These are phyloP conservation scores for Phytopythium kandeliae DNA, from an alignment of 352 stramenopile species.

Conservation along the genomic window DNA sequence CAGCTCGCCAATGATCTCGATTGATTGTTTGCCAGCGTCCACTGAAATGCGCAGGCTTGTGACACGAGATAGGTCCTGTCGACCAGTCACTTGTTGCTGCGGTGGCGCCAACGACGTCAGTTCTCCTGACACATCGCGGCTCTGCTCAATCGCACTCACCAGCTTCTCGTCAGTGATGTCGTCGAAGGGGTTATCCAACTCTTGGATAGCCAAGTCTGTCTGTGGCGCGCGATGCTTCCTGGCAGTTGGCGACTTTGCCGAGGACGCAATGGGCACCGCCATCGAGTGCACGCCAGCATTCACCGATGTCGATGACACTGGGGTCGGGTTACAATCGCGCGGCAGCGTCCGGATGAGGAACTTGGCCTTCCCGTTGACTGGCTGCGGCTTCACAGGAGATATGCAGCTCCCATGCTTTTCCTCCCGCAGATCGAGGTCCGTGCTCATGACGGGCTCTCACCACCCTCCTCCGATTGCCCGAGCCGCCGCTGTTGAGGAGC, in stretches of 20 bases:
- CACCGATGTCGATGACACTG: conserved; percentile 12
- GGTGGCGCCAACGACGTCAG: background rate
- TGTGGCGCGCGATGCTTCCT: conserved; percentile 3
- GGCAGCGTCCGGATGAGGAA: conserved; percentile 73
- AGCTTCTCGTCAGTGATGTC: conserved; percentile 76
- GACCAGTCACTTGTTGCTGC: conserved; percentile 56
- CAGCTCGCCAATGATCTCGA: conserved; percentile 73
- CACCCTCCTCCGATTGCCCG: no score
- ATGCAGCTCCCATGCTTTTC: conserved; percentile 28
- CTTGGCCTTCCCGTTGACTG: conserved; percentile 31
- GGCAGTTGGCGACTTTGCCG: conserved; percentile 15
- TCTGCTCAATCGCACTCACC: conserved; percentile 23
- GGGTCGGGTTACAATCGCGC: conserved; percentile 65
- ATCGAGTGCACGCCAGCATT: background rate
- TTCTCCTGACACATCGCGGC: no score
- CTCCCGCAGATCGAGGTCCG: conserved; percentile 39
- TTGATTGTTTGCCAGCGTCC: conserved; percentile 74
- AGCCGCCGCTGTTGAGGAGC: background rate
- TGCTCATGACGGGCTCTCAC: no score
- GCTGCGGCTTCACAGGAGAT: background rate
- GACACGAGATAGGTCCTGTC: conserved; percentile 50
- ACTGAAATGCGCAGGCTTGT: conserved; percentile 58
- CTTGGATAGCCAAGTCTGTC: conserved; percentile 13
- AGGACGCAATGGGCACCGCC: conserved; percentile 2
- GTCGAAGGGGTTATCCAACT: conserved; percentile 68